Evolutionary conservation across 2,329 filamentous ascomycete species (phyloP), one percentile per base, ranked within the genome.

Genomic region (Acarospora socialis): DNA sequence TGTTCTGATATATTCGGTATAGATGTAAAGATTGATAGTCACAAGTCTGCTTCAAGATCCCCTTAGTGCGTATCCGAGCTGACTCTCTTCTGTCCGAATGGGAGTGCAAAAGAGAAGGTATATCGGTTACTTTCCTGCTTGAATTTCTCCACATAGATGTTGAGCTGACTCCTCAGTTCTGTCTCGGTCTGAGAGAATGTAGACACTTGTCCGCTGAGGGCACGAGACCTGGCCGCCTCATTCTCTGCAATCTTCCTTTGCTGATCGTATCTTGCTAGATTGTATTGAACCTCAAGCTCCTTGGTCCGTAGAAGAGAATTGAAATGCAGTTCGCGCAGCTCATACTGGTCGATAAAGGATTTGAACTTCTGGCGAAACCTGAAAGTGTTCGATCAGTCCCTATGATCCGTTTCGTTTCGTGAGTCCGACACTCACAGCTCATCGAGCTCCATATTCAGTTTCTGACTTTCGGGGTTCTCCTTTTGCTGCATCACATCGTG

Each of bases 91-190:
- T n/a, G n/a, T n/a, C n/a, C n/a, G n/a, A n/a, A n/a, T n/a, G n/a
- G n/a, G n/a, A n/a, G n/a, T n/a, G n/a, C n/a, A n/a, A n/a, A n/a
- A n/a, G n/a, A n/a, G n/a, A n/a, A n/a, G n/a, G n/a, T n/a, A n/a
- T n/a, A n/a, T n/a, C n/a, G n/a, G n/a, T n/a, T 34, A 55, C 70
- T 57, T 72, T 93, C 87, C 81, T 98, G 90, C 65, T 95, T 95
- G 61, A 95, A 95, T 61, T 95, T 98, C 54, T 98, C 90, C 16
- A 94, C 87, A 49, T 98, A 98, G 46, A 94, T 87, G 54, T 94
- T 95, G 47, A 98, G 73, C 57, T 98, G 90, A 47, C 82, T 92
- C 38, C 90, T 68, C 34, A 98, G 68, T 56, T 95, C 87, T 10
- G 81, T 79, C 59, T 98, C 90, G 7, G 87, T 95, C 57, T 93